phyloP scores from a whole-genome alignment of 2,329 filamentous ascomycete species.

The Xylariaceae sp. region DNA sequence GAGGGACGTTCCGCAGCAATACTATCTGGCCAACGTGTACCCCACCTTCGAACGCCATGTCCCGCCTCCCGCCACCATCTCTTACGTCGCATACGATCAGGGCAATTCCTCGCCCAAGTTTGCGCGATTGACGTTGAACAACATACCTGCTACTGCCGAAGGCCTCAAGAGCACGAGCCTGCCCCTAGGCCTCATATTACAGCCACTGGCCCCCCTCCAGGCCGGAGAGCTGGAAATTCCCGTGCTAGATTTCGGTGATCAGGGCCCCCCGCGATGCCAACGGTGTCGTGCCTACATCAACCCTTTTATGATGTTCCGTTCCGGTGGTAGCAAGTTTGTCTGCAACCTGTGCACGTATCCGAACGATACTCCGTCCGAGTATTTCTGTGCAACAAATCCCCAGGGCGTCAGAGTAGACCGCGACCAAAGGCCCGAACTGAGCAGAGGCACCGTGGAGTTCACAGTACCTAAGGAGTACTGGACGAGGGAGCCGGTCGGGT shows the following conservation, averaged over 20 bases:
- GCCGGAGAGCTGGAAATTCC: slow-evolving; percentile 83
- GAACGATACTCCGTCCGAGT: slow-evolving; percentile 87
- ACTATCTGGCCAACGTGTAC: slow-evolving; percentile 83
- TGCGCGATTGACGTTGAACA: slow-evolving; percentile 86
- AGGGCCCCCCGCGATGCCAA: slow-evolving; percentile 82
- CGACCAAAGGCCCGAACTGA: slow-evolving; percentile 81
- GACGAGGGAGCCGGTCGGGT: slow-evolving; percentile 84
- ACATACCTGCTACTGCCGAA: slow-evolving; percentile 78
- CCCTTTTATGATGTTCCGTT: slow-evolving; percentile 96
- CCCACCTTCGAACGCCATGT: slow-evolving; percentile 93
- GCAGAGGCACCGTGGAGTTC: slow-evolving; percentile 90
- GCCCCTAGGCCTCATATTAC: slow-evolving; percentile 80
- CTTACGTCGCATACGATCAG: slow-evolving; percentile 92
- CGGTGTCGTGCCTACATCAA: slow-evolving; percentile 97
- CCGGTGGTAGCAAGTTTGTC: slow-evolving; percentile 91
- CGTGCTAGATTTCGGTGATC: slow-evolving; percentile 89
- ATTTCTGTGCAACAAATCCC: slow-evolving; percentile 86
- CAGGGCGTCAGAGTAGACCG: slow-evolving; percentile 83
- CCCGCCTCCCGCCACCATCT: slow-evolving; percentile 79
- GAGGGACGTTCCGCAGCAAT: slow-evolving; percentile 73
- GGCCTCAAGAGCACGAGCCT: slow-evolving; percentile 74
- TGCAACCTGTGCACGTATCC: slow-evolving; percentile 98
- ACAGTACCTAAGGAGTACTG: slow-evolving; percentile 98
- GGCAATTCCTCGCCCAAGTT: slow-evolving; percentile 95
- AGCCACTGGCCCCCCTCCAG: slow-evolving; percentile 79